Percentiles rank a stretch among this genome's conserved stretches.
Evolutionary conservation across 345 rosid genomes (phyloP).

Genomic region (Populus pruinosa): DNA sequence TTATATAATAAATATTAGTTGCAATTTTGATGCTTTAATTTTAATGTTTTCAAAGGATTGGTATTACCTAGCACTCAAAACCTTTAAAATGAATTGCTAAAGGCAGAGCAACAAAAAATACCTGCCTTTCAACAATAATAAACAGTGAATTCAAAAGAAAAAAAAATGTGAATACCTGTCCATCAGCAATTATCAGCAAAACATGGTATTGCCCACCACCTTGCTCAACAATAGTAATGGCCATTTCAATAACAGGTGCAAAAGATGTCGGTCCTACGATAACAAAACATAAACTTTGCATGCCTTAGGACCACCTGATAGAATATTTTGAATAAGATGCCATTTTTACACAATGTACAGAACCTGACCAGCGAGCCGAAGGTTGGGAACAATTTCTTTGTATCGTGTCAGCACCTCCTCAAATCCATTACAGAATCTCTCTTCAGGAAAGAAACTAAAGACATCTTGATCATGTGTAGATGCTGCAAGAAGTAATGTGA

Average conservation of each 20-base stretch:
- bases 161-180: slow-evolving; percentile 57
- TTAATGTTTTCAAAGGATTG: not conserved
- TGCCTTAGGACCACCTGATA: not conserved
- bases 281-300: not conserved
- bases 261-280: slow-evolving; percentile 90
- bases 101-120: not conserved
- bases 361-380: slow-evolving; percentile 72
- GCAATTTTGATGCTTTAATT: not conserved
- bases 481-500: slow-evolving; percentile 37
- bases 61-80: not conserved
- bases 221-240: slow-evolving; percentile 82
- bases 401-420: slow-evolving; percentile 80
- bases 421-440: slow-evolving; percentile 68
- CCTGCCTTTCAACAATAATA: not conserved
- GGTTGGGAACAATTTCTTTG: slow-evolving; percentile 72
- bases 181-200: slow-evolving; percentile 89
- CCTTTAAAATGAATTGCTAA: not conserved
- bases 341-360: not conserved
- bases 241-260: slow-evolving; percentile 94
- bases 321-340: not conserved
- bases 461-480: slow-evolving; percentile 94
- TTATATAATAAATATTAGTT: not conserved
- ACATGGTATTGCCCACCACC: slow-evolving; percentile 97
- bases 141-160: too few species aligned
- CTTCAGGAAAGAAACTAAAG: slow-evolving; percentile 68